These are phyloP conservation scores for Aspergillus ochraceoroseus DNA, from an alignment of 2,329 filamentous ascomycete genomes.

Conservation along the genomic window DNA sequence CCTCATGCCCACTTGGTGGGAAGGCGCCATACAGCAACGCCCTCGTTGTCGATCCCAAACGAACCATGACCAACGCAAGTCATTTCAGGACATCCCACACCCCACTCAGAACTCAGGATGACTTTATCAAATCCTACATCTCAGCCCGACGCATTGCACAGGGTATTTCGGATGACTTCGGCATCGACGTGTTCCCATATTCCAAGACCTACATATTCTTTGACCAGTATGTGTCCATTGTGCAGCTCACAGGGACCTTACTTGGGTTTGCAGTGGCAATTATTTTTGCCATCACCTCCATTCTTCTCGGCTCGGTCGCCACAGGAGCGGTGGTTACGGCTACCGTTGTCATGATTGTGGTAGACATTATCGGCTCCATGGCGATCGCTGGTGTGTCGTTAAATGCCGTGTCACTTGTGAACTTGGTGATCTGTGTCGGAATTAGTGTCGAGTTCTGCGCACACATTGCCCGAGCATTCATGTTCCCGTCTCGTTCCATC, in stretches of 20 bases:
- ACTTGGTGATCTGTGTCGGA: slow-evolving; percentile 93
- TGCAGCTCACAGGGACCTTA: slow-evolving; percentile 70
- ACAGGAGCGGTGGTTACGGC: slow-evolving; percentile 78
- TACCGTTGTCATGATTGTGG: slow-evolving; percentile 87
- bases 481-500: slow-evolving; percentile 77
- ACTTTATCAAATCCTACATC: slow-evolving; percentile 88
- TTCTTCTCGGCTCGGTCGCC: slow-evolving; percentile 75
- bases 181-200: slow-evolving; percentile 87
- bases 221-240: slow-evolving; percentile 87
- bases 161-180: slow-evolving; percentile 65
- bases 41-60: slow-evolving; percentile 67
- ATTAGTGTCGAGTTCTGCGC: slow-evolving; percentile 97
- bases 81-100: slow-evolving; percentile 91
- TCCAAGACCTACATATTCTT: slow-evolving; percentile 99
- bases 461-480: slow-evolving; percentile 92
- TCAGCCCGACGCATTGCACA: slow-evolving; percentile 81
- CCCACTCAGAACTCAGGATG: slow-evolving; percentile 77
- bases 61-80: slow-evolving; percentile 66
- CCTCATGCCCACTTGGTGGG: slow-evolving; percentile 81
- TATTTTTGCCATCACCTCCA: slow-evolving; percentile 72
- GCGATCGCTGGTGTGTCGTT: slow-evolving; percentile 80
- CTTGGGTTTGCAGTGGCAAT: slow-evolving; percentile 78
- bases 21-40: slow-evolving; percentile 82
- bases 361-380: slow-evolving; percentile 95
- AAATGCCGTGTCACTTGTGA: slow-evolving; percentile 92